Evolutionary conservation across 306 rosid species (phyloP).

Genomic region (Arachis stenosperma): DNA sequence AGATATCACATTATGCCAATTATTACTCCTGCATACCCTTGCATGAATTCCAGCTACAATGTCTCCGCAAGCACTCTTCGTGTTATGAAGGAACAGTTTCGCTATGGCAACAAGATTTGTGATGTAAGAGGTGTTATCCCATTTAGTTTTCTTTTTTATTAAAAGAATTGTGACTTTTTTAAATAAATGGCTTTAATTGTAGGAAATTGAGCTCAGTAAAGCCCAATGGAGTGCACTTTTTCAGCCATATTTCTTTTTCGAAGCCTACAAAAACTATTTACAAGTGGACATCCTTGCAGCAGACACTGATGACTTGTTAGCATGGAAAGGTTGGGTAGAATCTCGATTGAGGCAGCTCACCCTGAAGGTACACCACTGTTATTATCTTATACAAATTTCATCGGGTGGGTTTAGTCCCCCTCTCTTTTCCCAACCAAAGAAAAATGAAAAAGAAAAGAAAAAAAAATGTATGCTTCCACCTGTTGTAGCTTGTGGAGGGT

Average conservation of each 20-base stretch:
- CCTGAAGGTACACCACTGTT: constrained; percentile 62
- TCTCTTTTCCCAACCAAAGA: background rate
- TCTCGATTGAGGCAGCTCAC: constrained; percentile 65
- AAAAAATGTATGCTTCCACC: too few species aligned
- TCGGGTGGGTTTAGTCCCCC: constrained; percentile 18
- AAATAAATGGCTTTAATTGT: constrained; percentile 41
- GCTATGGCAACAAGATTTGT: constrained; percentile 74
- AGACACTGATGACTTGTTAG: constrained; percentile 68
- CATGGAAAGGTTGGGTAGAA: constrained; percentile 72
- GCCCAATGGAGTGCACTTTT: constrained; percentile 88
- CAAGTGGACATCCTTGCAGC: constrained; percentile 90
- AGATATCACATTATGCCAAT: constrained; percentile 93
- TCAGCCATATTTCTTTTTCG: constrained; percentile 80
- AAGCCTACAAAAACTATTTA: constrained; percentile 91
- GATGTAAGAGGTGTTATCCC: constrained; percentile 58
- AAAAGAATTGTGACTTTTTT: constrained; percentile 5
- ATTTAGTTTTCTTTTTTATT: background rate
- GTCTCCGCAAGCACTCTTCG: constrained; percentile 97
- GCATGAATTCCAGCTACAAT: constrained; percentile 99
- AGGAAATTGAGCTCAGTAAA: constrained; percentile 92
- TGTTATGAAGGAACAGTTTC: constrained; percentile 93
- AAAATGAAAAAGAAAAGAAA: too few species aligned
- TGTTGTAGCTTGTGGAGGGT: too few species aligned
- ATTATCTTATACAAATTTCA: constrained; percentile 18
- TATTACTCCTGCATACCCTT: constrained; percentile 98